These are phyloP conservation scores for Physocladia obscura DNA, from an alignment of 192 early-diverging fungal genomes.

Conservation along the genomic window DNA sequence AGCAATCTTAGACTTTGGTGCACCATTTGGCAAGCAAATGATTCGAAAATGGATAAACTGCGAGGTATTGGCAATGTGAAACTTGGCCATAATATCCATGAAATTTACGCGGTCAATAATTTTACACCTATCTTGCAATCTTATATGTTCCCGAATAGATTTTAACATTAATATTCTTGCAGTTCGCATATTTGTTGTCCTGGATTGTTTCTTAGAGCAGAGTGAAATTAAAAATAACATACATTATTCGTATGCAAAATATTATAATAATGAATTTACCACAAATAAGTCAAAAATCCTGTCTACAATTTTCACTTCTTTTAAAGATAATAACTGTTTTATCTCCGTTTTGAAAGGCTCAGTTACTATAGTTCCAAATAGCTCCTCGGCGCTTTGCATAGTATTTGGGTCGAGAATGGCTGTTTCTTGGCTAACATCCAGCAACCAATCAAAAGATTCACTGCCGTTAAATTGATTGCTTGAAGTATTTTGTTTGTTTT, in stretches of 20 bases:
- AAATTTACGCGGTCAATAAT: background rate
- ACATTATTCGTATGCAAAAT: too few relatives aligned
- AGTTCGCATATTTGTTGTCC: background rate
- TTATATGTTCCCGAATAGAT: background rate
- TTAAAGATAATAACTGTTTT: background rate
- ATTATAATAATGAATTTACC: too few relatives aligned
- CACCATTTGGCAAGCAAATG: background rate
- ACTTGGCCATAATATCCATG: background rate
- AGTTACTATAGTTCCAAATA: background rate
- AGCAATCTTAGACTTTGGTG: background rate
- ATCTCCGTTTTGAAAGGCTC: background rate
- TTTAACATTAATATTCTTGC: background rate
- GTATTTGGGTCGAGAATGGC: too few relatives aligned
- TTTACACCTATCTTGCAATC: background rate
- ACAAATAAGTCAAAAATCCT: background rate
- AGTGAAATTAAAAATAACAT: too few relatives aligned
- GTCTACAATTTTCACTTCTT: background rate
- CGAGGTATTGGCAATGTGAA: background rate
- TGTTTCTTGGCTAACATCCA: too few relatives aligned
- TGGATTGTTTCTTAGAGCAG: background rate
- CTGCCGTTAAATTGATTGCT: too few relatives aligned
- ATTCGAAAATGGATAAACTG: background rate
- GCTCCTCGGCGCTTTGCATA: background rate
- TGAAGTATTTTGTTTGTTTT: too few relatives aligned
- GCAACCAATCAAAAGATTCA: too few relatives aligned